These are phyloP conservation scores for Lichtheimia ornata DNA, from an alignment of 371 early-diverging fungal species.

Conservation along the genomic window DNA sequence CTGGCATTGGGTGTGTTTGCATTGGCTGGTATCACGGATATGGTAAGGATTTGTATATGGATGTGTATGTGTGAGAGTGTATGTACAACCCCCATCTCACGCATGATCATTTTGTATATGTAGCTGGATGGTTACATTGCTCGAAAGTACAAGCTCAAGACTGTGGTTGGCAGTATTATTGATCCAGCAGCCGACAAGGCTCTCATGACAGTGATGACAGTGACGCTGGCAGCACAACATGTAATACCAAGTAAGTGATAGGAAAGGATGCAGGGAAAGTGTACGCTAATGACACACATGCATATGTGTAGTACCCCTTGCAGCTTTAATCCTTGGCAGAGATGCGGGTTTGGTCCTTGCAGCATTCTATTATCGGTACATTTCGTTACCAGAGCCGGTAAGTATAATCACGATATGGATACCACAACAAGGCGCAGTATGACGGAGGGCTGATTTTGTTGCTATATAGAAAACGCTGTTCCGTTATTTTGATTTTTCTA, in stretches of 20 bases:
- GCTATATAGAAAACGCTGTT: slow-evolving; percentile 71
- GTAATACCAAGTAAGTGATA: slow-evolving; percentile 74
- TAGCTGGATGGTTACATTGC: slow-evolving; percentile 94
- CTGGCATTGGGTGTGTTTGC: slow-evolving; percentile 76
- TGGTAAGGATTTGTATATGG: slow-evolving; percentile 42
- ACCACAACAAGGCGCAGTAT: background rate
- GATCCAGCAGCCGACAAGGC: slow-evolving; percentile 98
- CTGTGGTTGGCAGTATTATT: slow-evolving; percentile 86
- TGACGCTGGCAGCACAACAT: slow-evolving; percentile 74
- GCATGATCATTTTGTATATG: background rate
- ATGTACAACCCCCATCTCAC: background rate
- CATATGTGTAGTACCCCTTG: slow-evolving; percentile 65
- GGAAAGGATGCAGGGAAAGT: slow-evolving; percentile 1
- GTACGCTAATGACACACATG: too few relatives aligned
- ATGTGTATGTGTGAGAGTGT: background rate
- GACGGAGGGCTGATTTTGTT: slow-evolving; percentile 9
- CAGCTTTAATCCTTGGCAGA: slow-evolving; percentile 83
- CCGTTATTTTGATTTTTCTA: slow-evolving; percentile 88
- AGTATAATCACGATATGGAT: slow-evolving; percentile 12
- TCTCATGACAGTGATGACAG: slow-evolving; percentile 88
- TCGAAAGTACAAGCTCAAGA: slow-evolving; percentile 82
- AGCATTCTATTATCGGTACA: slow-evolving; percentile 85
- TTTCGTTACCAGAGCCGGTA: slow-evolving; percentile 87
- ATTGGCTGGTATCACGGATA: slow-evolving; percentile 84
- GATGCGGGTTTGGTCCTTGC: slow-evolving; percentile 81